Evolutionary conservation across 2,329 filamentous ascomycete species (phyloP), one percentile per base, ranked within the genome.

Genomic region (Penicillium carneum): DNA sequence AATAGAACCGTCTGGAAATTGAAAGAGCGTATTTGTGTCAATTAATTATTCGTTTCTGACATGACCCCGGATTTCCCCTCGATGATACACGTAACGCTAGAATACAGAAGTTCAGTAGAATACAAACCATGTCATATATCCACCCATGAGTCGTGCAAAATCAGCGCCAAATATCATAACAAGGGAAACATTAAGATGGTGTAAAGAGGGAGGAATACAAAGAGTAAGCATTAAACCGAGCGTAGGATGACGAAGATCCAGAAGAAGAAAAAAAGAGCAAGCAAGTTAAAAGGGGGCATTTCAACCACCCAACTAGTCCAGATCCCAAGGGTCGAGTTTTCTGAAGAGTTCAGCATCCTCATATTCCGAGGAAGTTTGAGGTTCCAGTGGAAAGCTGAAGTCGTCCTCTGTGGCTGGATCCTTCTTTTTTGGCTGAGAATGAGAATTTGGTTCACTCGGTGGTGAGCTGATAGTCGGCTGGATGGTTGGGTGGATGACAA

Each of bases 401-500:
- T 78, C 78, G 67, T 79, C 77, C 46, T 76, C 74, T 14, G 70
- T 66, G 39, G 73, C 69, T 63, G 66, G 47, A 61, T 49, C 4
- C 47, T 59, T 43, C 45, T 18, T 48, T 54, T 66, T 12, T 57
- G 68, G 53, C 64, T 66, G 34, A 57, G 65, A 48, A 61, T 66
- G 33, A 57, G 65, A 53, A 5, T 61, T 63, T 6, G 68, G 36
- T 14, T 69, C 65, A 8, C 59, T 57, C 36, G 64, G 41, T 1
- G 68, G 61, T 10, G 73, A 66, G 34, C 65, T 70, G 34, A 68
- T 29, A n/a, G 64, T 66, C 9, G 74, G 71, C 3, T 58, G 31
- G 10, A 67, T 71, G n/a, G 66, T 64, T 11, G 74, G 72, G 12
- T 69, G 73, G 42, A 76, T 68, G 5, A 88, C 85, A 63, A 97